A percentile compares a stretch with the other conserved stretches of the same genome.
phyloP scores from a whole-genome alignment of 1,284 basidiomycete genomes.

The Earliella scabrosa region DNA sequence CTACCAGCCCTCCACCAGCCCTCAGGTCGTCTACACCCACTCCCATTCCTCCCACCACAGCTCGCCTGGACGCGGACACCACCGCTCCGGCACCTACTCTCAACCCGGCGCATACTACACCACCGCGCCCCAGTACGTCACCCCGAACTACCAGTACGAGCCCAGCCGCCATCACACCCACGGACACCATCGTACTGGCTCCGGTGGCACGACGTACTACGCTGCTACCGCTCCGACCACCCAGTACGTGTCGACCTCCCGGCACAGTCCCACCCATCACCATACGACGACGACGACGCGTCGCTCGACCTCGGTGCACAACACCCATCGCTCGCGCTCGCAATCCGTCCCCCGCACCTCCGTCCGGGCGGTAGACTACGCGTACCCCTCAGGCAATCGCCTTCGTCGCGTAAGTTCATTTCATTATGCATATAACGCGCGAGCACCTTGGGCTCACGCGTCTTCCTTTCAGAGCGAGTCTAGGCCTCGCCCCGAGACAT shows the following conservation, averaged over 20 bases:
- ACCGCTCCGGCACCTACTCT: conserved; percentile 10
- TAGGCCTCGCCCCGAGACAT: conserved; percentile 17
- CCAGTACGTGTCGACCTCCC: conserved; percentile 14
- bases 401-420: conserved; percentile 7
- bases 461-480: conserved; percentile 16
- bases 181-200: conserved; percentile 21
- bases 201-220: conserved; percentile 17
- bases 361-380: conserved; percentile 17
- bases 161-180: conserved; percentile 15
- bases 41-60: conserved; percentile 12
- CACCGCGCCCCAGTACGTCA: conserved; percentile 21
- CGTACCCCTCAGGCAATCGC: conserved; percentile 5
- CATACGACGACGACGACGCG: conserved; percentile 12
- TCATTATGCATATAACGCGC: no score
- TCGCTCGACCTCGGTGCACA: conserved; percentile 7
- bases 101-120: conserved; percentile 18
- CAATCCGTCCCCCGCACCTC: conserved; percentile 25
- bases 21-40: conserved; percentile 21
- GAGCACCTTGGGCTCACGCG: neutral
- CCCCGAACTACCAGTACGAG: conserved; percentile 22
- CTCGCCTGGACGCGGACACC: conserved; percentile 20
- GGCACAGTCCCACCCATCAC: conserved; percentile 8
- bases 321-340: conserved; percentile 22
- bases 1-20: conserved; percentile 9
- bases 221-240: conserved; percentile 18